Conservation (phyloP, 2,329 filamentous ascomycete genomes). For the Trichoderma afroharzianum region DNA sequence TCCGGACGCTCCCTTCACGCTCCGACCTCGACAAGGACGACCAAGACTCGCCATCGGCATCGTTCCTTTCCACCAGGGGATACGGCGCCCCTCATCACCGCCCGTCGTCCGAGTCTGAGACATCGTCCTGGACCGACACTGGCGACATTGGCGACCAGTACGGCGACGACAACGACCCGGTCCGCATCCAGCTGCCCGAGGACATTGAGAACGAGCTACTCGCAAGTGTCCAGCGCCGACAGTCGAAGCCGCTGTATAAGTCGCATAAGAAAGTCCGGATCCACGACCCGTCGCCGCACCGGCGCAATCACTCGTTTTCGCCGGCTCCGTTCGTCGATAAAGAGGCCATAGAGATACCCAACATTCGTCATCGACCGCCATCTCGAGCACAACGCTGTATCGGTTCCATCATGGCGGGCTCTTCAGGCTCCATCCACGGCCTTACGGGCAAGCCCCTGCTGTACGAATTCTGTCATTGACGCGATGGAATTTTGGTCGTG, state of each 20-base stretch:
- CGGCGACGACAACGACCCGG: slow-evolving; percentile 75
- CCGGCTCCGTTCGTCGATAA: slow-evolving; percentile 52
- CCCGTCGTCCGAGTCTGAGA: slow-evolving; percentile 57
- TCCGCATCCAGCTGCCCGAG: slow-evolving; percentile 65
- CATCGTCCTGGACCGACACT: slow-evolving; percentile 85
- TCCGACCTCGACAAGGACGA: slow-evolving; percentile 37
- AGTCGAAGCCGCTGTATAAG: slow-evolving; percentile 37
- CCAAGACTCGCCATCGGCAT: slow-evolving; percentile 40
- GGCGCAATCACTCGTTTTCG: slow-evolving; percentile 34
- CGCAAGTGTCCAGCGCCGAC: slow-evolving; percentile 46
- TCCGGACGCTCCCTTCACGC: slow-evolving; percentile 64
- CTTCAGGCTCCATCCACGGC: slow-evolving; percentile 75
- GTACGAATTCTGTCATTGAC: slow-evolving; percentile 45
- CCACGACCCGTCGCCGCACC: slow-evolving; percentile 44
- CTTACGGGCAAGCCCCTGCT: slow-evolving; percentile 93
- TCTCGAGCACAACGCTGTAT: slow-evolving; percentile 66
- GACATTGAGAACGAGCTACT: slow-evolving; percentile 62
- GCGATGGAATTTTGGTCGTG: slow-evolving; percentile 12
- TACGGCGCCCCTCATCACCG: slow-evolving; percentile 44
- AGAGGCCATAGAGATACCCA: slow-evolving; percentile 80
- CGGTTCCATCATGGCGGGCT: slow-evolving; percentile 81
- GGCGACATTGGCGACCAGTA: slow-evolving; percentile 93
- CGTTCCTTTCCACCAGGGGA: slow-evolving; percentile 32
- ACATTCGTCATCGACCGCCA: slow-evolving; percentile 59
- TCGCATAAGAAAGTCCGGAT: slow-evolving; percentile 66